Base-by-base conservation (phyloP, 2,329 filamentous ascomycete genomes). In the Phaeosphaeria sp. region DNA sequence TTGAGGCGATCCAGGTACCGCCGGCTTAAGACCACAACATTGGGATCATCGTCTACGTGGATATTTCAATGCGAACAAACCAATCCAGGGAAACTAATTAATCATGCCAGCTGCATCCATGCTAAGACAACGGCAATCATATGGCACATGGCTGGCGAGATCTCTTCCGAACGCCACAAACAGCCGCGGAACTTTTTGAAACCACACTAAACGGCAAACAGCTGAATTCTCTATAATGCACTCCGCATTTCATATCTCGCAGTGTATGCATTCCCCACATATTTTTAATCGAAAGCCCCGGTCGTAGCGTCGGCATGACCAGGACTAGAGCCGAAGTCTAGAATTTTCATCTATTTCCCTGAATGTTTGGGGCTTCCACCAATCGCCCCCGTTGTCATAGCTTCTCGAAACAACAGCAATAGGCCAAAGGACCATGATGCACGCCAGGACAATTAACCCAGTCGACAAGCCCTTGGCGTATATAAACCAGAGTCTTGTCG, bases 401-500 rank as follows among this genome's bases (percentile, higher is more conserved):
- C 21, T 21, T 43, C 27, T 43, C 49, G 49, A 51, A 51, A 42
- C 49, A 25, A n/a, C 11, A 30, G 17, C 33, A 51, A 22, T 43
- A 43, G 30, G 13, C n/a, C n/a, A 21, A 33, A 11, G 36, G n/a
- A 24, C 22, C 21, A 25, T 27, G 18, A 36, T 43, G 22, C 21
- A 43, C 17, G 21, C 21, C 22, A 42, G 8, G 49, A 27, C 2
- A 13, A 39, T 57, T 55, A 55, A 20, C 18, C 13, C 53, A 54
- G 57, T 55, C 21, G 47, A 54, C 49, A 59, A 53, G 61, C 52
- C 48, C 61, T 63, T 54, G 49, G 55, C 53, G 36, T 58, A 66
- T 63, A 66, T 62, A 67, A 57, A 50, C 46, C 33, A 20, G 51
- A 49, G 51, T 56, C 60, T 64, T 63, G 55, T 30, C 42, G 42